Evolutionary conservation across 345 rosid genomes (phyloP).

Genomic region (Crucihimalaya himalaica): DNA sequence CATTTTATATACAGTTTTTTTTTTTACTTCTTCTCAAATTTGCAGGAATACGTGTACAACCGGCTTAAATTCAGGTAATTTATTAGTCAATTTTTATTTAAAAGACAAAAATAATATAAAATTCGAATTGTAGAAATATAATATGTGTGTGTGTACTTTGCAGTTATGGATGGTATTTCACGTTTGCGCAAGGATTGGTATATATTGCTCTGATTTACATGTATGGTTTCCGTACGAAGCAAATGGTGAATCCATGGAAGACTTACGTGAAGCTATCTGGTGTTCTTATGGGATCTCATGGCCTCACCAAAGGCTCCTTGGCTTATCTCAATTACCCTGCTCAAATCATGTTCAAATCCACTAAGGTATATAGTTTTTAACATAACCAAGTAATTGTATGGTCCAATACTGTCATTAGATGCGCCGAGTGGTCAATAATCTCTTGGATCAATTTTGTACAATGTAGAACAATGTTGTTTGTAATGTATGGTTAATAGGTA

Average conservation of each 20-base stretch:
- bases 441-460: background rate
- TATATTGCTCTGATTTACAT: slow-evolving; percentile 66
- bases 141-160: slow-evolving; percentile 20
- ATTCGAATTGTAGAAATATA: background rate
- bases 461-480: background rate
- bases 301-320: slow-evolving; percentile 80
- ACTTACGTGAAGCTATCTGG: slow-evolving; percentile 78
- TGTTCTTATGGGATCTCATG: slow-evolving; percentile 88
- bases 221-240: slow-evolving; percentile 79
- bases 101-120: background rate
- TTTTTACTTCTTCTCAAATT: background rate
- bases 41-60: slow-evolving; percentile 90
- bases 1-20: background rate
- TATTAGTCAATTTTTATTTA: background rate
- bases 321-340: slow-evolving; percentile 92
- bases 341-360: slow-evolving; percentile 92
- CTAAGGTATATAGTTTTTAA: slow-evolving; percentile 52
- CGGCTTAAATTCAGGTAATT: slow-evolving; percentile 85
- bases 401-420: background rate
- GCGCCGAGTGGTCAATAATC: background rate
- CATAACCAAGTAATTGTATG: background rate
- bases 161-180: slow-evolving; percentile 96
- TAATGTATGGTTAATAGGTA: no score
- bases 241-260: slow-evolving; percentile 89
- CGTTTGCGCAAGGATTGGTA: slow-evolving; percentile 86